phyloP scores from a whole-genome alignment of 805 yeast genomes.

The Zygosaccharomyces kombuchaensis region DNA sequence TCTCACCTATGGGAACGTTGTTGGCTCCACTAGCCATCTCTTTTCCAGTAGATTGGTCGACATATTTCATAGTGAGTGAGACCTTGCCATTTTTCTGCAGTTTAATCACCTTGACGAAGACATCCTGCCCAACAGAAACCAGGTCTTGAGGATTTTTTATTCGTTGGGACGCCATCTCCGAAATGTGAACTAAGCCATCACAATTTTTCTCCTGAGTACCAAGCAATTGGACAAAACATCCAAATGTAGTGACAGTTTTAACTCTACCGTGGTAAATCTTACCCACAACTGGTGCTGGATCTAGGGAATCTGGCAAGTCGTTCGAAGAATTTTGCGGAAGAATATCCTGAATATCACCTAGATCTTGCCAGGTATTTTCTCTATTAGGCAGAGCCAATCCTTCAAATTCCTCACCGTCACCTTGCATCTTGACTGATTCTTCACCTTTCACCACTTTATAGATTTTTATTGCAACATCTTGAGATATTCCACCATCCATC shows the following conservation, averaged over 20 bases:
- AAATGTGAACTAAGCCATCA: slow-evolving; percentile 74
- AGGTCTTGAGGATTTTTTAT: slow-evolving; percentile 57
- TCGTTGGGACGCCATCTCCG: slow-evolving; percentile 52
- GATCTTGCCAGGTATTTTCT: slow-evolving; percentile 18
- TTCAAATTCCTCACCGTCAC: slow-evolving; percentile 10
- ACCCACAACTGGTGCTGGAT: slow-evolving; percentile 38
- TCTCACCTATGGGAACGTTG: not conserved
- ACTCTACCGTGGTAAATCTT: slow-evolving; percentile 59
- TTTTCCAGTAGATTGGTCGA: slow-evolving; percentile 68
- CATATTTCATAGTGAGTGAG: slow-evolving; percentile 61
- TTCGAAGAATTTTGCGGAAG: slow-evolving; percentile 9
- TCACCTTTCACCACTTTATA: slow-evolving; percentile 7
- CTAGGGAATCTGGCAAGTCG: slow-evolving; percentile 26
- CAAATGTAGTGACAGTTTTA: slow-evolving; percentile 57
- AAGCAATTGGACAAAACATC: slow-evolving; percentile 66
- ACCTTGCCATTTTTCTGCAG: slow-evolving; percentile 45
- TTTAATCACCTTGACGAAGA: slow-evolving; percentile 56
- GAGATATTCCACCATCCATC: slow-evolving; percentile 24
- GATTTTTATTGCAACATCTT: slow-evolving; percentile 9
- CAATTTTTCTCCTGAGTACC: slow-evolving; percentile 34
- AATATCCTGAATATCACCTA: slow-evolving; percentile 17
- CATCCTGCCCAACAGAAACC: slow-evolving; percentile 52
- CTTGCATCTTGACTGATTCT: slow-evolving; percentile 4
- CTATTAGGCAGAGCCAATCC: slow-evolving; percentile 17
- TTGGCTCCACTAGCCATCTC: slow-evolving; percentile 5